A percentile compares a stretch with the other conserved stretches of the same genome.
Conservation (phyloP, 306 rosid species). For the Cucurbita ficifolia region DNA sequence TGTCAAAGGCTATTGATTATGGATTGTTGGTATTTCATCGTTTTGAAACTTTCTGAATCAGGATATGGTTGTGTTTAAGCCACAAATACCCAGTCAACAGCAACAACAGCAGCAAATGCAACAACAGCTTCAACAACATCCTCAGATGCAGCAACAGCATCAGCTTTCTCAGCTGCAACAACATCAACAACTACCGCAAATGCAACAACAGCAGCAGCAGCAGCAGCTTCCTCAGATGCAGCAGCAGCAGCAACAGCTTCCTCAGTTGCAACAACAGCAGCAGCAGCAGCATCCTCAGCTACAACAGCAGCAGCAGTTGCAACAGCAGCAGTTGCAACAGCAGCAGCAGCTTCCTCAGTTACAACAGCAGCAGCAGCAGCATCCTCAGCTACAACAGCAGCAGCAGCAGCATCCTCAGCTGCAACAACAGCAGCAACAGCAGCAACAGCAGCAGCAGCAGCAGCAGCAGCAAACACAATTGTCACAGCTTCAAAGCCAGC, state of each 20-base stretch:
- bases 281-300: conserved; percentile 20
- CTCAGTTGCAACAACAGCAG: conserved; percentile 27
- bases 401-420: conserved; percentile 4
- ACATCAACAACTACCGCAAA: conserved; percentile 27
- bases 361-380: conserved; percentile 23
- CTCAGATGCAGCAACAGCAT: conserved; percentile 17
- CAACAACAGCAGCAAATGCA: conserved; percentile 34
- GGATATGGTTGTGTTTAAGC: conserved; percentile 97
- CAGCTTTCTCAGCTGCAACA: conserved; percentile 9
- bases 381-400: neutral
- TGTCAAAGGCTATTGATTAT: neutral
- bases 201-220: conserved; percentile 23
- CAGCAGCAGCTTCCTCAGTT: conserved; percentile 23
- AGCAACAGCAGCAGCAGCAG: conserved; percentile 7
- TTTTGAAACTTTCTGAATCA: conserved; percentile 23
- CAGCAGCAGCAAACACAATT: conserved; percentile 25
- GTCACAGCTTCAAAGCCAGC: no score
- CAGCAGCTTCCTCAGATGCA: conserved; percentile 2
- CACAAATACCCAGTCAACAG: conserved; percentile 70
- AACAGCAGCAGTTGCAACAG: conserved; percentile 22
- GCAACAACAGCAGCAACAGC: conserved; percentile 16
- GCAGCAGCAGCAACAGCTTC: conserved; percentile 14
- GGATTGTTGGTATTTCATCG: conserved; percentile 6
- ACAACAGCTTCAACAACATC: conserved; percentile 21
- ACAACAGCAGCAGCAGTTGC: conserved; percentile 26